phyloP scores from a whole-genome alignment of 2,329 filamentous ascomycete genomes.

The Fusarium goolgardi region DNA sequence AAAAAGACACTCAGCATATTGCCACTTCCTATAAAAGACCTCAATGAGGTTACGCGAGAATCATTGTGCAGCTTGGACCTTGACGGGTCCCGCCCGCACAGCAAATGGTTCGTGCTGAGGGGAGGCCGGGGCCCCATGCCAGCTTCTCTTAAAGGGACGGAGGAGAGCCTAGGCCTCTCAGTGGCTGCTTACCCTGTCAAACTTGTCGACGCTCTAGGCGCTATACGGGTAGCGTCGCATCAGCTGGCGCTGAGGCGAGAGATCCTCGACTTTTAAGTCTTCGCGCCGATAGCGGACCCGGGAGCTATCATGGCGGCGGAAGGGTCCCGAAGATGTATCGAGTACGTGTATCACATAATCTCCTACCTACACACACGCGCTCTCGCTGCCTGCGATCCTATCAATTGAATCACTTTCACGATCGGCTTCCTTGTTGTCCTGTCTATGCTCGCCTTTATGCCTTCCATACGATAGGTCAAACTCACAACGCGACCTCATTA shows the following conservation, averaged over 20 bases:
- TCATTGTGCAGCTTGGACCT: conserved; percentile 33
- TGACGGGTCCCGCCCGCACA: conserved; percentile 19
- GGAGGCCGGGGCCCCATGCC: conserved; percentile 32
- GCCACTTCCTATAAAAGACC: conserved; percentile 29
- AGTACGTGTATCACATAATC: conserved; percentile 12
- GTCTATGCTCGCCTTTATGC: neutral
- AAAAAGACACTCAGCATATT: conserved; percentile 18
- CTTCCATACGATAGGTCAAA: conserved; percentile 29
- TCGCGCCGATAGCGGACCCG: conserved; percentile 37
- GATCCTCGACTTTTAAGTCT: conserved; percentile 4
- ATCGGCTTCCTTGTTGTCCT: neutral
- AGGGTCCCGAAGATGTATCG: conserved; percentile 11
- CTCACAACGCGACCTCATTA: conserved; percentile 29
- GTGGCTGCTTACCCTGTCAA: conserved; percentile 15
- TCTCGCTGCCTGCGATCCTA: neutral
- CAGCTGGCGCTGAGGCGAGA: conserved; percentile 3
- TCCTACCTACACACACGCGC: neutral
- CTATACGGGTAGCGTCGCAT: neutral
- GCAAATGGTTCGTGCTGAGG: conserved; percentile 19
- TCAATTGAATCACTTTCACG: neutral
- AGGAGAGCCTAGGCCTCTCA: conserved; percentile 8
- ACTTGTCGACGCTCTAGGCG: neutral
- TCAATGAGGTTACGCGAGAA: conserved; percentile 34
- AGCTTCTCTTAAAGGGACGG: conserved; percentile 31
- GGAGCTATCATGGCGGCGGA: conserved; percentile 21